These are phyloP conservation scores for Saxispiralis lemnorum DNA, from an alignment of 495 filamentous ascomycete species.

Conservation along the genomic window DNA sequence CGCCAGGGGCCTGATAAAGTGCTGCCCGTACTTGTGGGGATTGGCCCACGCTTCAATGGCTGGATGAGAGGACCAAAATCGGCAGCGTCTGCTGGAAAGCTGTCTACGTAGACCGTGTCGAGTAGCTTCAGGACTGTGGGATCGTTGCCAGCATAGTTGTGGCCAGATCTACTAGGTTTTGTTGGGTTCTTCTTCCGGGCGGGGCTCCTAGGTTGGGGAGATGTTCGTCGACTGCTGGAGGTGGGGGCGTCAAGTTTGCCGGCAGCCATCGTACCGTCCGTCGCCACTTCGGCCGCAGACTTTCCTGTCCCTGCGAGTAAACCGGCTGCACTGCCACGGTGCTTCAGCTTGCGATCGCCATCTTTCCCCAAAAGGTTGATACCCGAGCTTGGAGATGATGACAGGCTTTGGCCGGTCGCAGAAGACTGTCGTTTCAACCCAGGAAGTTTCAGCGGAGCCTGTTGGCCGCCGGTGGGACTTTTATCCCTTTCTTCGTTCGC, in stretches of 20 bases:
- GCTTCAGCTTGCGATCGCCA: slow-evolving; percentile 21
- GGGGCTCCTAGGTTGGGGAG: slow-evolving; percentile 2
- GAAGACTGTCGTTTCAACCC: slow-evolving; percentile 7
- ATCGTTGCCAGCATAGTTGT: slow-evolving; percentile 64
- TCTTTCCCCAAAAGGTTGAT: slow-evolving; percentile 11
- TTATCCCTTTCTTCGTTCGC: too few relatives aligned
- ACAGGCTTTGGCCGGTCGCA: slow-evolving; percentile 9
- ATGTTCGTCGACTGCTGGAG: slow-evolving; percentile 3
- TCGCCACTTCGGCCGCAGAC: slow-evolving; percentile 40
- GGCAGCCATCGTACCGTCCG: slow-evolving; percentile 10
- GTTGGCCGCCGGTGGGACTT: not conserved
- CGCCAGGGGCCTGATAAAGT: slow-evolving; percentile 47
- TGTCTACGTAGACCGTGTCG: slow-evolving; percentile 75
- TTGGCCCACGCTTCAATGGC: slow-evolving; percentile 46
- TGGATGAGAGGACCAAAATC: slow-evolving; percentile 71
- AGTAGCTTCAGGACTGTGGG: slow-evolving; percentile 72
- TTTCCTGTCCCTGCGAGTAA: slow-evolving; percentile 63
- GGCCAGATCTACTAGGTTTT: slow-evolving; percentile 16
- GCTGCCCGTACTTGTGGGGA: slow-evolving; percentile 37
- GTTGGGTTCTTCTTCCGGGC: not conserved
- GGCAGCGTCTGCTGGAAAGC: slow-evolving; percentile 63
- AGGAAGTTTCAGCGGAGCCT: slow-evolving; percentile 4
- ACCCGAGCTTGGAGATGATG: slow-evolving; percentile 12
- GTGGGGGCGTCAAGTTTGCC: slow-evolving; percentile 8
- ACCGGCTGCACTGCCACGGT: slow-evolving; percentile 65